phyloP scores from a whole-genome alignment of 768 basidiomycete species.

The Suillus subaureus region DNA sequence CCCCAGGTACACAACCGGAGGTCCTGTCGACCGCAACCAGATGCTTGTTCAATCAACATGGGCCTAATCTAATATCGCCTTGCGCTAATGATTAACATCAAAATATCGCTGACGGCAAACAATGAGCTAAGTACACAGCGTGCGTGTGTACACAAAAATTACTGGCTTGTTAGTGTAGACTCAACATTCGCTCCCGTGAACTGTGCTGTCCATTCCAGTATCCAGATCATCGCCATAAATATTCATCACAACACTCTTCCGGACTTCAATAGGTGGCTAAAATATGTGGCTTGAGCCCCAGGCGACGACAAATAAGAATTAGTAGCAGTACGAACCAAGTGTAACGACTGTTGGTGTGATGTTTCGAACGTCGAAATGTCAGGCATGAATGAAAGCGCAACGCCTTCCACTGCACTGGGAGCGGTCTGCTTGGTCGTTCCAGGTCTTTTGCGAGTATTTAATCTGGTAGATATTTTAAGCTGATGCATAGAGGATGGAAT shows the following conservation, averaged over 20 bases:
- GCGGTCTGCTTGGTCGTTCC: not conserved
- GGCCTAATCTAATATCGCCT: not conserved
- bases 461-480: not conserved
- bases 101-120: not conserved
- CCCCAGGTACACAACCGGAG: too few species aligned
- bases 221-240: not conserved
- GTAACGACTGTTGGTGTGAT: not conserved
- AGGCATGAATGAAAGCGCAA: not conserved
- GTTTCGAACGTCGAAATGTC: not conserved
- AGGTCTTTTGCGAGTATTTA: conserved; percentile 2
- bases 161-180: not conserved
- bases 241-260: not conserved
- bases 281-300: not conserved
- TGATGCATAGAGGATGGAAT: not conserved
- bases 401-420: not conserved
- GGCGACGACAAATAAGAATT: not conserved
- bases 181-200: not conserved
- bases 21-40: not conserved
- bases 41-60: not conserved
- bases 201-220: not conserved
- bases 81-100: not conserved
- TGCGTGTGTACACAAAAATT: not conserved
- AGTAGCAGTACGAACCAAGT: not conserved
- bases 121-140: not conserved
- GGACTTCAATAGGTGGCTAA: conserved; percentile 5